These are phyloP conservation scores for Alternaria tenuissima DNA, from an alignment of 2,329 filamentous ascomycete species.

Conservation along the genomic window DNA sequence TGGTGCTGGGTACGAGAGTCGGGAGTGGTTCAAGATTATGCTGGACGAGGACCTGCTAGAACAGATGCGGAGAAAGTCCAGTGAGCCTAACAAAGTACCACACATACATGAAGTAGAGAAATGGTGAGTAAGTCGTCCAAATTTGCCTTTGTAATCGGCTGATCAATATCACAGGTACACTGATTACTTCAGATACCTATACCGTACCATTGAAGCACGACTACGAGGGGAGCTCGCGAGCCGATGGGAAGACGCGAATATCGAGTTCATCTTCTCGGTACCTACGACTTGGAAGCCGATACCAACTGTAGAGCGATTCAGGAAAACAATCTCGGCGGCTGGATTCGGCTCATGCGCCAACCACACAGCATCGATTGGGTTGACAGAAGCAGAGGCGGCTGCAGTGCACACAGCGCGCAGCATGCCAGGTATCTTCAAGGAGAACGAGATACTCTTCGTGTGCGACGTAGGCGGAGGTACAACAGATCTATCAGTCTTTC, in stretches of 20 bases:
- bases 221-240: slow-evolving; percentile 49
- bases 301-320: slow-evolving; percentile 61
- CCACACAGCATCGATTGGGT: slow-evolving; percentile 55
- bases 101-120: slow-evolving; percentile 58
- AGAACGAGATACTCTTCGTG: slow-evolving; percentile 57
- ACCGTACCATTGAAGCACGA: slow-evolving; percentile 58
- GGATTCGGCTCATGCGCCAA: slow-evolving; percentile 56
- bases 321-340: slow-evolving; percentile 55
- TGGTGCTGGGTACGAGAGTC: slow-evolving; percentile 54
- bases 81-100: slow-evolving; percentile 22
- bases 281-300: slow-evolving; percentile 65
- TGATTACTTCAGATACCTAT: slow-evolving; percentile 59
- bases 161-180: slow-evolving; percentile 57
- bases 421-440: slow-evolving; percentile 37
- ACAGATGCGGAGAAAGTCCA: slow-evolving; percentile 15
- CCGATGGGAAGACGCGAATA: slow-evolving; percentile 50
- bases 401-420: slow-evolving; percentile 57
- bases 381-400: slow-evolving; percentile 63
- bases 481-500: slow-evolving; percentile 43
- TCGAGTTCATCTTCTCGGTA: slow-evolving; percentile 65
- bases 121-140: slow-evolving; percentile 47
- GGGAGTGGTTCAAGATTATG: slow-evolving; percentile 66
- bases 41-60: slow-evolving; percentile 56
- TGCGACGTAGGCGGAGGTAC: slow-evolving; percentile 63
- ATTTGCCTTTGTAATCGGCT: neutral